Conservation (phyloP, 2,329 filamentous ascomycete species). For the Byssochlamys sp. region DNA sequence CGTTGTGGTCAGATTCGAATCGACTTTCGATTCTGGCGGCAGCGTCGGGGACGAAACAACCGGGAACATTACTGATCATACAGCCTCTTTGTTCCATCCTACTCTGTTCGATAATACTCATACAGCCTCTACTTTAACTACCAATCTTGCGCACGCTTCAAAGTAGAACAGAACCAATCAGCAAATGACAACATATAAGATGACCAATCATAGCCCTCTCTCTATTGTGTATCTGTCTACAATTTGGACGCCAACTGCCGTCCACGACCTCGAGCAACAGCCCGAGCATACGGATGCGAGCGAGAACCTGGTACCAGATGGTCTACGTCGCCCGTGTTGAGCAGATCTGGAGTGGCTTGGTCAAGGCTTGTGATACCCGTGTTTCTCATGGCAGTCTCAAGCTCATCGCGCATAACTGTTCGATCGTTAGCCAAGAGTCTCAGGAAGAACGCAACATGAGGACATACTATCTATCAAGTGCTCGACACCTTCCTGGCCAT, state of each 20-base stretch:
- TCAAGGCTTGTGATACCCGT: conserved; percentile 37
- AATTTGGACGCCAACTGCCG: conserved; percentile 15
- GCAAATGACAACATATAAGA: neutral
- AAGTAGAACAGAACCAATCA: neutral
- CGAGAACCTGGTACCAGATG: conserved; percentile 36
- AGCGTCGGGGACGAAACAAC: neutral
- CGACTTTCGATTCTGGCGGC: neutral
- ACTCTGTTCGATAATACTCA: no score
- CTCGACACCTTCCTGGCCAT: conserved; percentile 47
- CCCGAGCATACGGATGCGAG: conserved; percentile 35
- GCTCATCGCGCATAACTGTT: conserved; percentile 37
- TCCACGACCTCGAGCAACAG: conserved; percentile 20
- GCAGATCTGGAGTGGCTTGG: conserved; percentile 35
- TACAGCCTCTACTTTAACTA: neutral
- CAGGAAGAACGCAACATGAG: neutral
- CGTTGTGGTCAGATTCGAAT: neutral
- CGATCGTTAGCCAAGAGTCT: neutral
- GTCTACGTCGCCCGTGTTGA: conserved; percentile 43
- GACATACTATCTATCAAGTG: conserved; percentile 47
- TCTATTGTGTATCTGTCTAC: conserved; percentile 7
- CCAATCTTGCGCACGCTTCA: neutral
- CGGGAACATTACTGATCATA: no score
- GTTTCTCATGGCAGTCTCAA: conserved; percentile 41
- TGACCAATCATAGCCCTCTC: neutral
- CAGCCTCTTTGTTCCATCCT: no score